Conservation (phyloP, 495 filamentous ascomycete species). For the Xylaria telfairii region DNA sequence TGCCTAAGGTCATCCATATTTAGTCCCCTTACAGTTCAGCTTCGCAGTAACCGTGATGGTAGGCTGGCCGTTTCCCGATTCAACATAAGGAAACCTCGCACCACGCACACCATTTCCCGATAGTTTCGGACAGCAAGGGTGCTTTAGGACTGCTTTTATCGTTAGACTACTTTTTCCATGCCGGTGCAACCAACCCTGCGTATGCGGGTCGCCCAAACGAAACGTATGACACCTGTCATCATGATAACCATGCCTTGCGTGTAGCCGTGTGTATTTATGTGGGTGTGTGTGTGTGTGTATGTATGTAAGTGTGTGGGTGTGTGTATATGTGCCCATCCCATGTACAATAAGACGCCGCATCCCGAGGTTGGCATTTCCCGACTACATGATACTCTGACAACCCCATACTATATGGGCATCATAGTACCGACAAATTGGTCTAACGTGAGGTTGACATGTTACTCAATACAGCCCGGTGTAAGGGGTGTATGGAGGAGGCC, state of each 20-base stretch:
- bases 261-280: constrained; percentile 4
- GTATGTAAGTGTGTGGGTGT: too few species aligned
- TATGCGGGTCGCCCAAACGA: constrained; percentile 11
- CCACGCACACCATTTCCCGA: constrained; percentile 5
- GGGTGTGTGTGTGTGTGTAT: not conserved
- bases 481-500: not conserved
- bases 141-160: constrained; percentile 1
- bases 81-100: not conserved
- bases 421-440: constrained; percentile 12
- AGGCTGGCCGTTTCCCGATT: constrained; percentile 17
- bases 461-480: constrained; percentile 9
- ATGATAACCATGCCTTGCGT: constrained; percentile 9
- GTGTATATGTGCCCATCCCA: not conserved
- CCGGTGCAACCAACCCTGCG: constrained; percentile 18
- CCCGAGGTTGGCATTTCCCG: constrained; percentile 10
- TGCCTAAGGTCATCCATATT: constrained; percentile 22
- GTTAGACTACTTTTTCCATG: not conserved
- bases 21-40: constrained; percentile 13
- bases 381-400: not conserved
- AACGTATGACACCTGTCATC: constrained; percentile 17
- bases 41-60: constrained; percentile 9
- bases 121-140: constrained; percentile 18
- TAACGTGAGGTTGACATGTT: constrained; percentile 1
- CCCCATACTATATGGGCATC: not conserved
- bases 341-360: not conserved